Base-by-base conservation (phyloP, 2,329 filamentous ascomycete genomes). In the Apiospora saccharicola region DNA sequence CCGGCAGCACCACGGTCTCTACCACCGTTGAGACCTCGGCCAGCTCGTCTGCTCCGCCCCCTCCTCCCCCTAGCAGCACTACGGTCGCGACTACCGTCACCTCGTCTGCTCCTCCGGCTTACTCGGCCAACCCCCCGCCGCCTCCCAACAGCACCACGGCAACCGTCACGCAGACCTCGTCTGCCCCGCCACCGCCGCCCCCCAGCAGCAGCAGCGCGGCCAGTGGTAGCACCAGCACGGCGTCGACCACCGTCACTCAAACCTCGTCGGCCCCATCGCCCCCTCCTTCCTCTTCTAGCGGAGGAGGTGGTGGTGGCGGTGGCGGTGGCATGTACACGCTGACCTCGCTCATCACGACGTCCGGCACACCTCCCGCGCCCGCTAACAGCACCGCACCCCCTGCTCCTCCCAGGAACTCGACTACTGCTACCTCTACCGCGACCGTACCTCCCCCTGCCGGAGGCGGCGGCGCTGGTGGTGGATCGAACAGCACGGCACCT, bases 301-400 rank as follows among this genome's bases (percentile, higher is more conserved):
- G 51, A 24, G 12, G 51, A 16, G 53, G 51, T 3, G 51, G 51
- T 1, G 51, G 53, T 6, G 57, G 19, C 10, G 57, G 22, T 8
- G 57, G 57, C 1, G 57, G 57, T 5, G 34, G 57, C 57, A 64
- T 64, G 34, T 41, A 64, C 34, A 64, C 57, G 19, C 57, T 64
- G 30, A 41, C 57, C 34, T 64, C 57, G 34, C 30, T 64, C 19
- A 64, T 64, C 57, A 64, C 57, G 34, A 37, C 34, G 34, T 64
- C 57, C 4, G 57, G 57, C 34, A 64, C 57, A 34, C 57, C 57
- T 14, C 30, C 57, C 19, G 19, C 57, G 34, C 19, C 57, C 19
- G 30, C 14, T 3, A 61, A 61, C 53, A 64, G 34, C 34, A 64
- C 57, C 7, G 22, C 57, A 1, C 57, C 57, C 3, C 26, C 53